phyloP scores from a whole-genome alignment of 2,329 filamentous ascomycete genomes.

The Calonectria hawksworthii region DNA sequence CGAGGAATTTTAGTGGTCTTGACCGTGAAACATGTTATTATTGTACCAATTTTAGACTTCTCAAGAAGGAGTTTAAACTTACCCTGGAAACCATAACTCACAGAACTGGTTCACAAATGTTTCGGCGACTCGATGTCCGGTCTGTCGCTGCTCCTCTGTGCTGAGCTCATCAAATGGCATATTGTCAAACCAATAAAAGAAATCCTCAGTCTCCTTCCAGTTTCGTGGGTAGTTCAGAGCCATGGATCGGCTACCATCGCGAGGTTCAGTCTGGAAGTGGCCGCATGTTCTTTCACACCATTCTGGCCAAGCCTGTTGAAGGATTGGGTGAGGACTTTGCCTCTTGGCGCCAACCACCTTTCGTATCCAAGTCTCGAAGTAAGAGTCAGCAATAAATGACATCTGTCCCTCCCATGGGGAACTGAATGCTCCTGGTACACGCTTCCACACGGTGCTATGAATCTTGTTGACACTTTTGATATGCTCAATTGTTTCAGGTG shows the following conservation, averaged over 20 bases:
- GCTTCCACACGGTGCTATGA: neutral
- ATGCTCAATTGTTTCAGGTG: neutral
- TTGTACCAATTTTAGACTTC: neutral
- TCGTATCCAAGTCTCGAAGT: neutral
- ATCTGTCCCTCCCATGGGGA: neutral
- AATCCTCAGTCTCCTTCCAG: neutral
- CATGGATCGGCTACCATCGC: neutral
- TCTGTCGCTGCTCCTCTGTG: neutral
- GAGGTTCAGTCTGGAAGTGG: neutral
- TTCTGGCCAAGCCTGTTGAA: neutral
- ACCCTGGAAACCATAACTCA: neutral
- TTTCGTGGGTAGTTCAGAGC: neutral
- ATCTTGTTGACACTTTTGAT: neutral
- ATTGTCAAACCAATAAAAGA: neutral
- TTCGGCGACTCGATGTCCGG: neutral
- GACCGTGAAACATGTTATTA: neutral
- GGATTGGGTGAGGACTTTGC: neutral
- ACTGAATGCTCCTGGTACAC: neutral
- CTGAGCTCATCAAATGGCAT: neutral
- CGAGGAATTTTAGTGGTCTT: neutral
- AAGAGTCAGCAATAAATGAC: neutral
- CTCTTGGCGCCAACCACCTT: neutral
- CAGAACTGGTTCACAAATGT: neutral
- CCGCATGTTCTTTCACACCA: neutral
- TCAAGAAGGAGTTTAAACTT: neutral